Evolutionary conservation across 768 basidiomycete genomes (phyloP).

Genomic region (Rhizopogon sp.): DNA sequence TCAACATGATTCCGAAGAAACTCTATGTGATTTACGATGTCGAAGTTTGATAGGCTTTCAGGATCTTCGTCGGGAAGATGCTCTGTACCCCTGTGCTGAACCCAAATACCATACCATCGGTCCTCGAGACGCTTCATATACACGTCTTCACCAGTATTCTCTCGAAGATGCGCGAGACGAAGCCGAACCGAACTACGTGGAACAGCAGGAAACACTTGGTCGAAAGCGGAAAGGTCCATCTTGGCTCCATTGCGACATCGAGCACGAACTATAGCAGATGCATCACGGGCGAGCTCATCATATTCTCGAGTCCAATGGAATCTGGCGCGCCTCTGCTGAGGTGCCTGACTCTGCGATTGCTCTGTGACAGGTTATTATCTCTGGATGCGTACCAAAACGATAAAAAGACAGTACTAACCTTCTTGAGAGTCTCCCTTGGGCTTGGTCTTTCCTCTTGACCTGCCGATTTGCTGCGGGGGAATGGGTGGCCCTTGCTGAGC

Average conservation of each 20-base stretch:
- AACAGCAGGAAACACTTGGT: slow-evolving; percentile 78
- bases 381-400: slow-evolving; percentile 1
- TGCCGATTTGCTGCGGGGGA: slow-evolving; percentile 17
- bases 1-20: slow-evolving; percentile 80
- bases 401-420: slow-evolving; percentile 18
- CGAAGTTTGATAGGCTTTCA: slow-evolving; percentile 64
- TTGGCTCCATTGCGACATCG: slow-evolving; percentile 60
- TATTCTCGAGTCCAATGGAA: slow-evolving; percentile 85
- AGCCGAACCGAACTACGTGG: slow-evolving; percentile 68
- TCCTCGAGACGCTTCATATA: slow-evolving; percentile 80
- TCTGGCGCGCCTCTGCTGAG: slow-evolving; percentile 46
- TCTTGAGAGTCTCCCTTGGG: slow-evolving; percentile 19
- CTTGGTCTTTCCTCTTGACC: slow-evolving; percentile 31
- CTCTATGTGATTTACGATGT: slow-evolving; percentile 74
- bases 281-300: slow-evolving; percentile 86
- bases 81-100: slow-evolving; percentile 59
- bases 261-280: slow-evolving; percentile 74
- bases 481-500: slow-evolving; percentile 45
- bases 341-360: slow-evolving; percentile 9
- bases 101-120: slow-evolving; percentile 77
- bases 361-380: not conserved
- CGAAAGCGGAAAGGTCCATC: slow-evolving; percentile 68
- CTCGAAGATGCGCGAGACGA: slow-evolving; percentile 56
- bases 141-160: slow-evolving; percentile 59
- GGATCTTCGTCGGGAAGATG: slow-evolving; percentile 70